phyloP scores from a whole-genome alignment of 2,329 filamentous ascomycete genomes.

The Hortaea werneckii region DNA sequence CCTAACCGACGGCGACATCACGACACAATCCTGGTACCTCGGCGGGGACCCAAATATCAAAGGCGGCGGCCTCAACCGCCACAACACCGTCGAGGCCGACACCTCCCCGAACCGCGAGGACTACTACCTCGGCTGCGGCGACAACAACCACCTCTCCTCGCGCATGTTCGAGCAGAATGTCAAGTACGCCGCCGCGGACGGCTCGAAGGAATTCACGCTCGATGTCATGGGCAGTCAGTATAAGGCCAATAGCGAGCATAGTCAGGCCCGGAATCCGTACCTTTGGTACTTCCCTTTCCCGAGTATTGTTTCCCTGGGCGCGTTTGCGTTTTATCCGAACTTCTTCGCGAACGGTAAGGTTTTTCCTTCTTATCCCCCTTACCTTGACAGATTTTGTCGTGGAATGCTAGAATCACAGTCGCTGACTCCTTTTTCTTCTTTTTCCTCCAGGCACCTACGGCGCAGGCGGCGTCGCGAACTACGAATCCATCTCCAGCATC shows the following conservation, averaged over 20 bases:
- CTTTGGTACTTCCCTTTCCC: constrained; percentile 22
- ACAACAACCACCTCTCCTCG: constrained; percentile 24
- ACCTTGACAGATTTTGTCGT: too few relatives aligned
- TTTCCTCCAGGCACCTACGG: constrained; percentile 23
- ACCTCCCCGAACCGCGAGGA: constrained; percentile 24
- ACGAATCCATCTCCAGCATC: constrained; percentile 21
- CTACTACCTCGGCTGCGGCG: constrained; percentile 25
- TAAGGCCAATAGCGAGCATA: constrained; percentile 10
- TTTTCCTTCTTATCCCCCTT: too few relatives aligned
- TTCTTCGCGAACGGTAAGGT: constrained; percentile 20
- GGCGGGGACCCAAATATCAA: constrained; percentile 16
- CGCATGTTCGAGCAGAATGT: constrained; percentile 23
- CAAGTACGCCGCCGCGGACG: constrained; percentile 9
- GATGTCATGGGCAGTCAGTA: constrained; percentile 16
- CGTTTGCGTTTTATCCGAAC: constrained; percentile 22
- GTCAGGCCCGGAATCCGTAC: constrained; percentile 16
- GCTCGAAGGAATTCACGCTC: constrained; percentile 17
- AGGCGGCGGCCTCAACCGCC: constrained; percentile 5
- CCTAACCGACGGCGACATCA: constrained; percentile 17
- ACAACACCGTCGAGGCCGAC: constrained; percentile 19
- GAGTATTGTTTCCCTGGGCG: constrained; percentile 20
- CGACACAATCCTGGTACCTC: constrained; percentile 14
- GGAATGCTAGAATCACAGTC: too few relatives aligned
- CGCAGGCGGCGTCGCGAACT: constrained; percentile 26
- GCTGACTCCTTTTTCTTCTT: too few relatives aligned